phyloP scores from a whole-genome alignment of 2,329 filamentous ascomycete species.

The Phyllosticta citribraziliensis region DNA sequence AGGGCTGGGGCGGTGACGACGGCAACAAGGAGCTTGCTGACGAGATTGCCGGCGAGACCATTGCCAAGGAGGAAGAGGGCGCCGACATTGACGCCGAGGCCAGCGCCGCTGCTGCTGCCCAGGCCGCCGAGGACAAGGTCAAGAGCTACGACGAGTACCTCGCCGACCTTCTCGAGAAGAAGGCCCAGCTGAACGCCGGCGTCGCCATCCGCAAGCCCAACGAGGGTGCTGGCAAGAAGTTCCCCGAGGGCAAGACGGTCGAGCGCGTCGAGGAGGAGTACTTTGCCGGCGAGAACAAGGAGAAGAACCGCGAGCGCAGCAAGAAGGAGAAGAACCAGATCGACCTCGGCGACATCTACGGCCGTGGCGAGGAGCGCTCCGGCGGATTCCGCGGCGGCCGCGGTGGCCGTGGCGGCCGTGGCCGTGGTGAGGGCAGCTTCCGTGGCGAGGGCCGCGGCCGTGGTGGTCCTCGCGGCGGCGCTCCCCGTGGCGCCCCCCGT shows the following conservation, averaged over 20 bases:
- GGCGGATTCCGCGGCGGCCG: conserved; percentile 18
- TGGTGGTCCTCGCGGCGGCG: conserved; percentile 31
- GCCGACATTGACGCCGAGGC: conserved; percentile 40
- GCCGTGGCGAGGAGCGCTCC: conserved; percentile 44
- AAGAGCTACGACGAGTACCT: conserved; percentile 88
- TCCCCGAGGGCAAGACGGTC: conserved; percentile 69
- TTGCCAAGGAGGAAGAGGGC: conserved; percentile 77
- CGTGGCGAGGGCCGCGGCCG: conserved; percentile 44
- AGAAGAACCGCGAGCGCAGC: conserved; percentile 74
- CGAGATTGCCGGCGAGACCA: conserved; percentile 82
- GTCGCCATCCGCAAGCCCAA: conserved; percentile 80
- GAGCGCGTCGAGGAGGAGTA: conserved; percentile 56
- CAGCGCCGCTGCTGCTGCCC: conserved; percentile 24
- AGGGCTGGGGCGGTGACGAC: conserved; percentile 79
- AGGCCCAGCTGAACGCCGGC: conserved; percentile 56
- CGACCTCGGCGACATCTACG: conserved; percentile 69
- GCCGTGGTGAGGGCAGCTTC: conserved; percentile 39
- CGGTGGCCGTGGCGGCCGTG: conserved; percentile 29
- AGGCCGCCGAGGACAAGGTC: conserved; percentile 73
- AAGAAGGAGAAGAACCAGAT: conserved; percentile 85
- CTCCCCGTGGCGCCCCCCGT: conserved; percentile 29
- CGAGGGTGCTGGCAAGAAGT: conserved; percentile 92
- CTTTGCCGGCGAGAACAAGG: conserved; percentile 64
- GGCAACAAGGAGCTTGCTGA: conserved; percentile 80
- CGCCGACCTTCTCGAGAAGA: conserved; percentile 66